Conservation (phyloP, 345 rosid species). For the Eucalyptus guilfoylei region DNA sequence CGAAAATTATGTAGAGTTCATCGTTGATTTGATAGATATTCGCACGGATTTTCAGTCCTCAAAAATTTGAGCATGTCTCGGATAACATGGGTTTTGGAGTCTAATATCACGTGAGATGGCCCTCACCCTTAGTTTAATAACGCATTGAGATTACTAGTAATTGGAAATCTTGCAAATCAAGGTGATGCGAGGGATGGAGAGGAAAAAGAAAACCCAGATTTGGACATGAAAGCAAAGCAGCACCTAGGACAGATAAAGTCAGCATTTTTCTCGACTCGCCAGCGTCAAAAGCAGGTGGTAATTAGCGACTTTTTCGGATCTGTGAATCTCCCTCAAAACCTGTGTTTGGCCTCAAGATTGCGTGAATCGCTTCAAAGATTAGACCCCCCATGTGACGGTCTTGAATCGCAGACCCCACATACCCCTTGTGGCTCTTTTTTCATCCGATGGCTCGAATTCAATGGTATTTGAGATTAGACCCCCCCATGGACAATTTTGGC, state of each 20-base stretch:
- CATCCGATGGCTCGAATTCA: not conserved
- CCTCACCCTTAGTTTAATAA: not conserved
- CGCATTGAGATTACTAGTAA: not conserved
- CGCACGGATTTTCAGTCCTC: not conserved
- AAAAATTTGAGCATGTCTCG: not conserved
- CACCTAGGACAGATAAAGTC: not conserved
- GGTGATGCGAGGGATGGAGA: not conserved
- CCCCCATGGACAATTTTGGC: not conserved
- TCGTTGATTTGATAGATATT: not conserved
- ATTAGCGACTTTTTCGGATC: not conserved
- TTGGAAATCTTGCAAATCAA: not conserved
- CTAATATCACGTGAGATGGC: not conserved
- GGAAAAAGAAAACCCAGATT: not conserved
- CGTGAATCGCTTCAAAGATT: not conserved
- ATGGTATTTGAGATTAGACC: too few relatives aligned
- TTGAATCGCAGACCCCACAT: not conserved
- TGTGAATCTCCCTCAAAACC: not conserved
- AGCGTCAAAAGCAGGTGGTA: not conserved
- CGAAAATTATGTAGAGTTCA: not conserved
- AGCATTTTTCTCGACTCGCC: not conserved
- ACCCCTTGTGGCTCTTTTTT: not conserved
- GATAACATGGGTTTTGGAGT: not conserved
- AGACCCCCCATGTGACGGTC: not conserved
- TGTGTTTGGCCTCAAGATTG: conserved; percentile 1
- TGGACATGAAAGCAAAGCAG: not conserved